phyloP scores from a whole-genome alignment of 108 stramenopile species.

The Conticribra weissflogii region DNA sequence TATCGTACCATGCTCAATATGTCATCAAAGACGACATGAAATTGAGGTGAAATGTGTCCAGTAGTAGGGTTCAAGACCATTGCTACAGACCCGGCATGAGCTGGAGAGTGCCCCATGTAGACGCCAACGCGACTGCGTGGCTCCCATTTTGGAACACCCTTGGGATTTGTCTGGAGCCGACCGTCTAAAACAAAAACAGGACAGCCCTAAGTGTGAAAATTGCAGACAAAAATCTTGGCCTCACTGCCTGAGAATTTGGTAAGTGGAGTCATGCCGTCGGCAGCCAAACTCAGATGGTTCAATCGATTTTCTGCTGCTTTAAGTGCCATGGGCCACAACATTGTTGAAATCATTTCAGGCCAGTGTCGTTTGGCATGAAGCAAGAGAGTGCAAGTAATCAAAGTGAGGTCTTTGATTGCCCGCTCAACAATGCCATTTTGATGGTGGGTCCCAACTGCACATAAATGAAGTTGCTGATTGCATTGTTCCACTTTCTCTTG shows the following conservation, averaged over 20 bases:
- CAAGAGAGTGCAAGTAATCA: not conserved
- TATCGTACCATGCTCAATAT: conserved; percentile 5
- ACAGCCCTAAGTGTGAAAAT: conserved; percentile 9
- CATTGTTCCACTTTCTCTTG: not conserved
- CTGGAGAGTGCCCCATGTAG: conserved; percentile 37
- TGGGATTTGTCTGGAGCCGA: not conserved
- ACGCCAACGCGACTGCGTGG: conserved; percentile 30
- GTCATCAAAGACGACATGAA: conserved; percentile 43
- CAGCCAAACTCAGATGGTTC: not conserved
- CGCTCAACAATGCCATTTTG: conserved; percentile 30
- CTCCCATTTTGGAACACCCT: conserved; percentile 38
- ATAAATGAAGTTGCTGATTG: conserved; percentile 7
- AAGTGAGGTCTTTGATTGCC: conserved; percentile 9
- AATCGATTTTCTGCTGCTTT: conserved; percentile 1
- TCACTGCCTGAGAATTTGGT: not conserved
- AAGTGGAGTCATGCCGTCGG: not conserved
- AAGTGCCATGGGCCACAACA: conserved; percentile 23
- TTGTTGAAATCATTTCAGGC: conserved; percentile 14
- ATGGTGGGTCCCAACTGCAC: conserved; percentile 23
- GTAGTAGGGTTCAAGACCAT: conserved; percentile 36
- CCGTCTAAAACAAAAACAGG: conserved; percentile 13
- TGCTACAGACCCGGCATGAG: conserved; percentile 35
- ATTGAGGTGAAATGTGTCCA: conserved; percentile 40
- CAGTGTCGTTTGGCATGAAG: conserved; percentile 12
- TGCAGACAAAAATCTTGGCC: not conserved